Percentiles rank a stretch among this genome's conserved stretches.
These are phyloP conservation scores for Fusarium falciforme DNA, from an alignment of 2,329 filamentous ascomycete genomes.

Conservation along the genomic window DNA sequence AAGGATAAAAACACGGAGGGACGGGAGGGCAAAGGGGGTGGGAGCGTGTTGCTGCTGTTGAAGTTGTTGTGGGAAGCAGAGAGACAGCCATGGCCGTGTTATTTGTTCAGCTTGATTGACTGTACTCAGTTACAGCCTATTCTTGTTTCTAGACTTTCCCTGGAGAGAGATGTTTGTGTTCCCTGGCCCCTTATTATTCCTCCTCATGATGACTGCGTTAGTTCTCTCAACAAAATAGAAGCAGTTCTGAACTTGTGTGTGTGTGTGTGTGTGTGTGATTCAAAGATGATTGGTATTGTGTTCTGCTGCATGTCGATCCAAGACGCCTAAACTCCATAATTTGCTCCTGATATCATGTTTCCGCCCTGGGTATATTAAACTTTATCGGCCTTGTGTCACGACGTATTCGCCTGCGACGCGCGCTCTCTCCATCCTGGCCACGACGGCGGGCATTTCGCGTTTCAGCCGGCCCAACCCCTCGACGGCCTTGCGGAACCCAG, in stretches of 20 bases:
- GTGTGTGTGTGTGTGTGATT: not conserved
- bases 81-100: conserved; percentile 1
- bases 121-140: conserved; percentile 4
- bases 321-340: conserved; percentile 26
- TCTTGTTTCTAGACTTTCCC: conserved; percentile 16
- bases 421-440: conserved; percentile 74
- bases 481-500: conserved; percentile 59
- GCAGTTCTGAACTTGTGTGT: conserved; percentile 9
- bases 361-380: conserved; percentile 31
- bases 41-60: conserved; percentile 8
- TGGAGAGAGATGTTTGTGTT: conserved; percentile 25
- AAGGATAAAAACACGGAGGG: conserved; percentile 4
- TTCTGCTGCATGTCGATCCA: not conserved
- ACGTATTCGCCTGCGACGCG: conserved; percentile 70
- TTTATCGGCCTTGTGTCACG: conserved; percentile 49
- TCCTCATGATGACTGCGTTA: conserved; percentile 33
- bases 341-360: conserved; percentile 8
- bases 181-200: conserved; percentile 19
- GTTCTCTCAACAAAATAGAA: conserved; percentile 36
- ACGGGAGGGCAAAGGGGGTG: conserved; percentile 5
- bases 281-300: not conserved
- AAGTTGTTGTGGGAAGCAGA: conserved; percentile 25
- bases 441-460: conserved; percentile 69
- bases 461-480: conserved; percentile 64
- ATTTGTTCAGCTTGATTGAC: conserved; percentile 1